These are phyloP conservation scores for Psilocybe tampanensis DNA, from an alignment of 768 basidiomycete genomes.

Conservation along the genomic window DNA sequence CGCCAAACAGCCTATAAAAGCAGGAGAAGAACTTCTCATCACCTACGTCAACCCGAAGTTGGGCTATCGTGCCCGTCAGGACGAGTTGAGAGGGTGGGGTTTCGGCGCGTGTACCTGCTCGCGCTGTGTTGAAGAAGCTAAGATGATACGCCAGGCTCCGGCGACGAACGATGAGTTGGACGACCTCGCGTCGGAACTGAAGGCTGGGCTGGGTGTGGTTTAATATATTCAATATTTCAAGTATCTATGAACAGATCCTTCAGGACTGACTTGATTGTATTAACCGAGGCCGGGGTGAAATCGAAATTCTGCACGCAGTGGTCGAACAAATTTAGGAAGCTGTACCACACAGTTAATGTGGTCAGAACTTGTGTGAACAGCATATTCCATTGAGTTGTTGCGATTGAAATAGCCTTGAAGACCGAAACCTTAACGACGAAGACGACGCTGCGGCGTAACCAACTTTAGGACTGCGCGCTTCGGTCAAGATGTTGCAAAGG, in stretches of 20 bases:
- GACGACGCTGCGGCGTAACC: no score
- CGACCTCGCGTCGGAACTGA: slow-evolving; percentile 61
- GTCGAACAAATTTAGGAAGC: no score
- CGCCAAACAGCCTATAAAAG: slow-evolving; percentile 63
- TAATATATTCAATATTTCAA: neutral
- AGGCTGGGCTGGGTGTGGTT: slow-evolving; percentile 60
- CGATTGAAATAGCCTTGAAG: no score
- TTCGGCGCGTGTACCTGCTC: slow-evolving; percentile 72
- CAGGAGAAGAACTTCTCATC: slow-evolving; percentile 76
- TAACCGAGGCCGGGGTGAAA: no score
- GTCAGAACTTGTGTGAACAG: no score
- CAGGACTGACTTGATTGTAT: no score
- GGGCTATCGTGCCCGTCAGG: slow-evolving; percentile 47
- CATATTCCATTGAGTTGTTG: no score
- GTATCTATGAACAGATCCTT: no score
- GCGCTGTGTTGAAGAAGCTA: slow-evolving; percentile 66
- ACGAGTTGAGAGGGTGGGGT: slow-evolving; percentile 69
- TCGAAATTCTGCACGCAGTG: no score
- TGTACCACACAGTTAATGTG: no score
- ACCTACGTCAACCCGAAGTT: slow-evolving; percentile 78
- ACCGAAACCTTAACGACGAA: no score
- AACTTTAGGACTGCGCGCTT: no score
- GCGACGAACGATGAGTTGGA: slow-evolving; percentile 35
- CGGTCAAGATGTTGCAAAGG: neutral
- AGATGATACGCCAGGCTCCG: slow-evolving; percentile 32